Base-by-base conservation (phyloP, 169 alveolate species). In the Babesia sp. region DNA sequence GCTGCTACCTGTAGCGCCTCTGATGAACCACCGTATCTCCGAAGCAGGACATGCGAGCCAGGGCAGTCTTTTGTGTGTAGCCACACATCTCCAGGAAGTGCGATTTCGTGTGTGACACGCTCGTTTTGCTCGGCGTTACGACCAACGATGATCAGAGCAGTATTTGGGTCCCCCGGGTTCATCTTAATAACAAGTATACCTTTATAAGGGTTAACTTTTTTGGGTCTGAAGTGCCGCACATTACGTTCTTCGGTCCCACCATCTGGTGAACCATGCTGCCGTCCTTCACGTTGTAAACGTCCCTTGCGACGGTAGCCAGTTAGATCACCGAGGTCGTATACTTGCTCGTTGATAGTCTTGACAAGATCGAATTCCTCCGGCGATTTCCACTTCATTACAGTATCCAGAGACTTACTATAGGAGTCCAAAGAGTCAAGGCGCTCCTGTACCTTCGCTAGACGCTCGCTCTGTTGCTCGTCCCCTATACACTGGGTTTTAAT, bases 31-130 rank as follows among this genome's bases (percentile, higher is more conserved):
- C 54, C 69, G 50, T 71, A 69, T 28, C 82, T 59, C 31, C 93
- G 42, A n/a, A 87, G 79, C 22, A 87, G 71, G 37, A 87, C 91
- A 36, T 87, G 93, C 1, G 89, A 81, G 16, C 93, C 93, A 34
- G 93, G 93, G 42, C 86, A 85, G 36, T 87, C 91, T 67, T 80
- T 84, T 11, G 84, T 83, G 64, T 87, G 93, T 60, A 87, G 71
- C 93, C 93, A 87, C 37, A 87, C 41, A 73, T 87, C 93, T 31
- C 86, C 89, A 12, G 73, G 61, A 29, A 48, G 77, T 54, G 85
- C 26, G 57, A 87, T 50, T 37, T 87, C 91, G 31, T 86, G 88
- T 28, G 93, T 83, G 7, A 87, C 83, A 53, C 69, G 71, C 71
- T 87, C 93, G 51, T 87, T 87, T 66, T 87, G 93, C 56, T 83